phyloP scores from a whole-genome alignment of 768 basidiomycete species.

The Rhizopogon sp. region DNA sequence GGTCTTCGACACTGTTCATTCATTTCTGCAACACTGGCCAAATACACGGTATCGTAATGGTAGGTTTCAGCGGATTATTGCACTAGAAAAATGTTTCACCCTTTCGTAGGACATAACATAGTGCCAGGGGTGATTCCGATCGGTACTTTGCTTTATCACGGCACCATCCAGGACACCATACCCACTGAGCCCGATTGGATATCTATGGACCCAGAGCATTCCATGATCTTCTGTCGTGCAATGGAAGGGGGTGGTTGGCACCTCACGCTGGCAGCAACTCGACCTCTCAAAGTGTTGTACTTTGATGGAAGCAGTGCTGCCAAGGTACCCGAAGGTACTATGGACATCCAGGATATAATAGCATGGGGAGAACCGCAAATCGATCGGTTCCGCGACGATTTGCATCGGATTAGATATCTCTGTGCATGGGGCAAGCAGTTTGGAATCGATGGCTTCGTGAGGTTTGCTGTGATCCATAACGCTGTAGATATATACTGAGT shows the following conservation, averaged over 20 bases:
- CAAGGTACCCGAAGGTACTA: constrained; percentile 22
- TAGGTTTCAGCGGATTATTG: neutral
- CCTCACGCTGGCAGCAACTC: constrained; percentile 22
- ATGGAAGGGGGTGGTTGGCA: constrained; percentile 12
- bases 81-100: neutral
- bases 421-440: constrained; percentile 29
- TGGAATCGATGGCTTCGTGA: constrained; percentile 30
- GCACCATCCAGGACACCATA: constrained; percentile 10
- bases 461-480: constrained; percentile 5
- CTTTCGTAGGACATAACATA: constrained; percentile 19
- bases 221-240: constrained; percentile 30
- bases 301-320: constrained; percentile 28
- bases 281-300: constrained; percentile 26
- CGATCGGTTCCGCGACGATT: constrained; percentile 15
- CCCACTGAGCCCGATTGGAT: constrained; percentile 29
- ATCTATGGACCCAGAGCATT: constrained; percentile 31
- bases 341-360: constrained; percentile 33
- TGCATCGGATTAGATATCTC: constrained; percentile 19
- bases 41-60: constrained; percentile 34
- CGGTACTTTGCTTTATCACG: constrained; percentile 34
- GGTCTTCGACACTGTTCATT: constrained; percentile 29
- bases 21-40: constrained; percentile 33
- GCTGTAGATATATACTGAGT: neutral
- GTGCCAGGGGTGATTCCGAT: constrained; percentile 27
- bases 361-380: constrained; percentile 21